Evolutionary conservation across 2,329 filamentous ascomycete species (phyloP), one percentile per base, ranked within the genome.

Genomic region (Fusarium caatingaense): DNA sequence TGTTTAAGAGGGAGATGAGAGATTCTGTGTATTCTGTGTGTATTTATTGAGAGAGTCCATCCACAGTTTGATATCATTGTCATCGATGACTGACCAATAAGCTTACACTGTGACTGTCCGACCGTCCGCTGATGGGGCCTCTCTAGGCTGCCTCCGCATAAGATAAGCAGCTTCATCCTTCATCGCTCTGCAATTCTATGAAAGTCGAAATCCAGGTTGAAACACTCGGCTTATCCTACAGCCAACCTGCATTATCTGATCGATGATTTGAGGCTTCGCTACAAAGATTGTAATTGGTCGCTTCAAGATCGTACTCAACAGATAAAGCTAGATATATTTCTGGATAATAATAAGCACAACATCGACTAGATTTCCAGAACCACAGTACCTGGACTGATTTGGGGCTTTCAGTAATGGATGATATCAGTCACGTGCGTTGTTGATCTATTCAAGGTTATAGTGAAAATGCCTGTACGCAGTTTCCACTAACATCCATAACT

Each of bases 71-170:
- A 27, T 47, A 48, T 63, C 25, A 23, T 34, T 44, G 49, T 56
- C 32, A 16, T 44, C 47, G 27, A 23, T 16, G 20, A 28, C 16
- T 32, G 66, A 34, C 66, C 66, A 69, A 69, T 67, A 50, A 69
- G 49, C 55, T 69, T 67, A 70, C 56, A 69, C 53, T 53, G 25
- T 50, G 55, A 61, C 58, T 13, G 44, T 61, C 55, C 47, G 58
- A 47, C 60, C 21, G 47, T 41, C 57, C 40, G 46, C 25, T 61
- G 37, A 41, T 27, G 32, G 49, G 66, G 48, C n/a, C 34, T 48
- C 53, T 40, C n/a, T 37, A 18, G 18, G 18, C 44, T 27, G 42
- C n/a, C 45, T 32, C 49, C 34, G 25, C 45, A 49, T 32, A 20
- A 54, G 23, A 21, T 23, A 37, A 37, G 34, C 18, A 11, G 10